A percentile compares a stretch with the other conserved stretches of the same genome.
Evolutionary conservation across 768 basidiomycete species (phyloP).

Genomic region (Rhizopogon roseolus): DNA sequence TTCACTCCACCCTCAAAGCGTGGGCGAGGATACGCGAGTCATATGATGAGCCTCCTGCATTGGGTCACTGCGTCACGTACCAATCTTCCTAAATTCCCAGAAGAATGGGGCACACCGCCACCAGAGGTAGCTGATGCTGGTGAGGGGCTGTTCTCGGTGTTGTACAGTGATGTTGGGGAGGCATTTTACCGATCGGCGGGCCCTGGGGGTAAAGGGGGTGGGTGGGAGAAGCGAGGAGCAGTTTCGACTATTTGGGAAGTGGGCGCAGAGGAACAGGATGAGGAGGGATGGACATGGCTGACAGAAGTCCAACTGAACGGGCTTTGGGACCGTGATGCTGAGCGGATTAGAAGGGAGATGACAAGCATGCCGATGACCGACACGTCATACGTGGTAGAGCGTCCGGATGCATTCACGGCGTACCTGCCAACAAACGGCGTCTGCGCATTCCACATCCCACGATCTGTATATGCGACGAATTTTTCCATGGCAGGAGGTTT

Average conservation of each 20-base stretch:
- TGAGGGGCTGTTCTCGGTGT: constrained; percentile 40
- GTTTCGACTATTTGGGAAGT: constrained; percentile 38
- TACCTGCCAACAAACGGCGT: constrained; percentile 44
- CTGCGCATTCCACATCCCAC: constrained; percentile 36
- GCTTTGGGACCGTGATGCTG: constrained; percentile 38
- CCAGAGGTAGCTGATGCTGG: constrained; percentile 26
- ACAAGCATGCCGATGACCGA: constrained; percentile 5
- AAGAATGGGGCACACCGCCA: constrained; percentile 41
- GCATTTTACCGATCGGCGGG: constrained; percentile 44
- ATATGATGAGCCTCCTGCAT: constrained; percentile 65
- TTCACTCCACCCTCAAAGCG: constrained; percentile 48
- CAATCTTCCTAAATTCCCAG: constrained; percentile 33
- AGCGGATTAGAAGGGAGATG: constrained; percentile 30
- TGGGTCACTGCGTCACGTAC: constrained; percentile 39
- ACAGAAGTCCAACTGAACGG: constrained; percentile 28
- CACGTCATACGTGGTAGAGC: constrained; percentile 6
- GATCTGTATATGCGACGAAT: constrained; percentile 19
- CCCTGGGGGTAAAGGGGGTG: constrained; percentile 25
- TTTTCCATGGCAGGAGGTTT: constrained; percentile 9
- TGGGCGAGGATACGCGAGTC: constrained; percentile 52
- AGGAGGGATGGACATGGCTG: constrained; percentile 24
- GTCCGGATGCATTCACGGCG: constrained; percentile 20
- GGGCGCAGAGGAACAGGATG: background rate
- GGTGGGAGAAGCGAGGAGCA: constrained; percentile 40
- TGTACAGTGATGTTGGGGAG: constrained; percentile 51